Evolutionary conservation across 1,284 basidiomycete genomes (phyloP).

Genomic region (Puccinia polysora): DNA sequence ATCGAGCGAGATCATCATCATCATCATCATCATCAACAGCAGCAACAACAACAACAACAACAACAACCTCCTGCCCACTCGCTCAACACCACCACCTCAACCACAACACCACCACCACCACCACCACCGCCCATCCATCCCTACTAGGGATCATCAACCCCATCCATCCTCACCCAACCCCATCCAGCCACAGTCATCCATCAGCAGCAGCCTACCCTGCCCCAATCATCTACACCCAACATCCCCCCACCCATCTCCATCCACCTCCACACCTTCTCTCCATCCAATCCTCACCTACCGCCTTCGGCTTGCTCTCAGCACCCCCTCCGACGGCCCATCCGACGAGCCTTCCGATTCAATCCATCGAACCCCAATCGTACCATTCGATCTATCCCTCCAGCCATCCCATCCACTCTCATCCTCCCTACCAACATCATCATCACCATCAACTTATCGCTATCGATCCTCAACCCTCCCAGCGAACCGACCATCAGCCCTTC

Average conservation of each 20-base stretch:
- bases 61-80: no score
- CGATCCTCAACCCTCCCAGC: neutral
- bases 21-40: constrained; percentile 17
- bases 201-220: neutral
- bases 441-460: constrained; percentile 22
- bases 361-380: no score
- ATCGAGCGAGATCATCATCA: constrained; percentile 16
- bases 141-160: no score
- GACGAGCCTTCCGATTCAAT: no score
- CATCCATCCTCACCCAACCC: no score
- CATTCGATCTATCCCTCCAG: no score
- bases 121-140: constrained; percentile 25
- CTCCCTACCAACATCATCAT: constrained; percentile 31
- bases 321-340: no score
- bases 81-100: no score
- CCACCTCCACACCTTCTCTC: neutral
- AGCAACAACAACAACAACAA: constrained; percentile 6
- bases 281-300: neutral
- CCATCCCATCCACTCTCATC: no score
- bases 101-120: neutral
- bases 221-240: neutral
- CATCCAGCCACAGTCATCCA: no score
- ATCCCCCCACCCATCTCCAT: constrained; percentile 12
- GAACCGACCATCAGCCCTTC: neutral
- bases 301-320: constrained; percentile 41